Base-by-base conservation (phyloP, 2,329 filamentous ascomycete species). In the Ophiostoma quercus region DNA sequence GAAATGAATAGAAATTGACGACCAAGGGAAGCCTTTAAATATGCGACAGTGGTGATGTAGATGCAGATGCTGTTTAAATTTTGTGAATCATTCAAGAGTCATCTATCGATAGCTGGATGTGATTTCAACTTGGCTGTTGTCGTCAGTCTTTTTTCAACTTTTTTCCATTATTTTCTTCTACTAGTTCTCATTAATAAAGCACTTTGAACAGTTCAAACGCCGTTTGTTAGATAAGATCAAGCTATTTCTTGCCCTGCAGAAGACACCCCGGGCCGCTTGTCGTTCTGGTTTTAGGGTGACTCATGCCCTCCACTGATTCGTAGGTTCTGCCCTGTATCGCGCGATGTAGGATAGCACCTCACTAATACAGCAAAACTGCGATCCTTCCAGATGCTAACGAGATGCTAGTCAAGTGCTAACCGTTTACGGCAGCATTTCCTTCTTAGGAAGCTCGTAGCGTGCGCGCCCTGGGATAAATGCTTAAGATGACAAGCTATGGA, bases 371-470 rank as follows among this genome's bases (percentile, higher is more conserved):
- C n/a, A 22, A 54, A 29, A 25, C 60, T 34, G 29, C 12, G 4
- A 32, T 32, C 29, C 60, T 63, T 37, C 62, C 6, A 65, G 29
- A 39, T 65, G 14, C 32, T 37, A 39, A 63, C 11, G 19, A 41
- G 62, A 65, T 65, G 3, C 34, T 66, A 37, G 3, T 12, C 9
- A 11, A 7, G 51, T 25, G 9, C 37, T 37, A 43, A 37, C 37
- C 63, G 5, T 41, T 41, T 66, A 25, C 34, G 63, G 63, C 34
- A 66, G 16, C 16, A 43, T 37, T 66, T 43, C 63, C 63, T 22
- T 4, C 34, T 66, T 66, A 5, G 63, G 63, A 41, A 66, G 63
- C 63, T 43, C 63, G 34, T 43, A 43, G 63, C 63, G 63, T 16
- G 34, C 34, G 8, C 60, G 29, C 57, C 57, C 57, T 34, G 34